A percentile compares a stretch with the other conserved stretches of the same genome.
Evolutionary conservation across 768 basidiomycete species (phyloP).

Genomic region (Macrolepiota fuliginosa): DNA sequence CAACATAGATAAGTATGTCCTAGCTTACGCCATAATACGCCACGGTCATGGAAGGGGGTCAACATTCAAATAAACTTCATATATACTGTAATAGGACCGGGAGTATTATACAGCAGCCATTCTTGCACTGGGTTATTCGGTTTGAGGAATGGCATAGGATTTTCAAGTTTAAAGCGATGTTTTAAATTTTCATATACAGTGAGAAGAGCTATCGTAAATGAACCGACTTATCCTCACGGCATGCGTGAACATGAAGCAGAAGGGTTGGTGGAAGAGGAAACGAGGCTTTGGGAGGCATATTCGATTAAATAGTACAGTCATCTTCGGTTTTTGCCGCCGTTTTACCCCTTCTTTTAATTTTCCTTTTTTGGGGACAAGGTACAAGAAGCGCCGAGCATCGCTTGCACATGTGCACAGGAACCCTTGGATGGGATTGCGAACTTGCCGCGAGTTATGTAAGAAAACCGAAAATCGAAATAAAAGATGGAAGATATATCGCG

Average conservation of each 20-base stretch:
- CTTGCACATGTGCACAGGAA: neutral
- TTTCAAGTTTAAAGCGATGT: neutral
- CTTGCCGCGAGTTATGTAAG: slow-evolving; percentile 21
- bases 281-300: slow-evolving; percentile 2
- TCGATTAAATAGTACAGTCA: slow-evolving; percentile 6
- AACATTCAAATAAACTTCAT: slow-evolving; percentile 9
- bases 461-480: slow-evolving; percentile 4
- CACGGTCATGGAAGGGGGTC: slow-evolving; percentile 9
- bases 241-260: slow-evolving; percentile 1
- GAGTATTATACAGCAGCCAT: neutral
- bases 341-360: slow-evolving; percentile 11
- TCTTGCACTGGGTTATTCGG: neutral
- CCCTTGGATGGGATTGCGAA: slow-evolving; percentile 17
- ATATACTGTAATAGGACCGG: slow-evolving; percentile 1
- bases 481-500: neutral
- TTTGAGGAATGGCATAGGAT: neutral
- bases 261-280: slow-evolving; percentile 3
- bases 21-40: neutral
- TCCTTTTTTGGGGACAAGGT: slow-evolving; percentile 18
- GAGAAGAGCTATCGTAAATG: neutral
- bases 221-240: neutral
- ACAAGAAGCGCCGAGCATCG: slow-evolving; percentile 15
- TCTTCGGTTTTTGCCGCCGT: slow-evolving; percentile 4
- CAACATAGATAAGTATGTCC: slow-evolving; percentile 1
- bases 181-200: neutral